A percentile compares a stretch with the other conserved stretches of the same genome.
Conservation (phyloP, 768 basidiomycete species). For the Termitomyces sp. region DNA sequence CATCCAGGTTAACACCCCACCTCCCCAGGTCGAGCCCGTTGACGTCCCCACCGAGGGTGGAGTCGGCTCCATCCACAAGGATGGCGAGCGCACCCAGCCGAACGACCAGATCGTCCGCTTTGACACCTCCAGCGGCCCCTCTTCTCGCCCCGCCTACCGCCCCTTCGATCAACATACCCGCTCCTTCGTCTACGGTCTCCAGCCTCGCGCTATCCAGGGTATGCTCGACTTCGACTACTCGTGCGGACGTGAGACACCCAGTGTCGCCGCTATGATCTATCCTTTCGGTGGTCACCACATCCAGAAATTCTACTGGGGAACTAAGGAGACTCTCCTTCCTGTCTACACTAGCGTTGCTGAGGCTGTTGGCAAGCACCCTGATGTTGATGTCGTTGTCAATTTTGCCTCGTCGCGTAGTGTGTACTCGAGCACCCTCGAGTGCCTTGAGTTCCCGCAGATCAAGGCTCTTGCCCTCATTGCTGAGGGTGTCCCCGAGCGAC, state of each 20-base stretch:
- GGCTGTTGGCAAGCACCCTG: slow-evolving; percentile 90
- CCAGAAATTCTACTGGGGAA: slow-evolving; percentile 99
- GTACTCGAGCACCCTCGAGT: slow-evolving; percentile 91
- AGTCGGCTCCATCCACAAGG: slow-evolving; percentile 70
- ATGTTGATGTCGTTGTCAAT: slow-evolving; percentile 98
- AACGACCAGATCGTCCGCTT: slow-evolving; percentile 91
- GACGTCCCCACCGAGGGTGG: slow-evolving; percentile 35
- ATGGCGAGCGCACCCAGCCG: slow-evolving; percentile 77
- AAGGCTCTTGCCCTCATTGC: slow-evolving; percentile 86
- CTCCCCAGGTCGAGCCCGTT: slow-evolving; percentile 28
- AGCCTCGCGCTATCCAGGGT: slow-evolving; percentile 97
- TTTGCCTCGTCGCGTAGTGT: slow-evolving; percentile 93
- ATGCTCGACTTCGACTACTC: slow-evolving; percentile 98
- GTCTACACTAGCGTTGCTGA: slow-evolving; percentile 92
- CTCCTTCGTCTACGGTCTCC: slow-evolving; percentile 96
- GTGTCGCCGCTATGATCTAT: slow-evolving; percentile 99
- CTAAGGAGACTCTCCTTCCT: slow-evolving; percentile 96
- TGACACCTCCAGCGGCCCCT: slow-evolving; percentile 38
- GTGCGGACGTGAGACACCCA: slow-evolving; percentile 86
- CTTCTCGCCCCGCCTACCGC: slow-evolving; percentile 69
- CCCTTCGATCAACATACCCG: slow-evolving; percentile 95
- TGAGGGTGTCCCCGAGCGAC: slow-evolving; percentile 97
- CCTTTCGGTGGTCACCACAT: slow-evolving; percentile 99
- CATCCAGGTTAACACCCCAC: slow-evolving; percentile 33
- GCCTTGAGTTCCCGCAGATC: slow-evolving; percentile 56